Percentiles rank a stretch among this genome's conserved stretches.
Evolutionary conservation across 2,329 filamentous ascomycete species (phyloP).

Genomic region (Botrytis deweyae): DNA sequence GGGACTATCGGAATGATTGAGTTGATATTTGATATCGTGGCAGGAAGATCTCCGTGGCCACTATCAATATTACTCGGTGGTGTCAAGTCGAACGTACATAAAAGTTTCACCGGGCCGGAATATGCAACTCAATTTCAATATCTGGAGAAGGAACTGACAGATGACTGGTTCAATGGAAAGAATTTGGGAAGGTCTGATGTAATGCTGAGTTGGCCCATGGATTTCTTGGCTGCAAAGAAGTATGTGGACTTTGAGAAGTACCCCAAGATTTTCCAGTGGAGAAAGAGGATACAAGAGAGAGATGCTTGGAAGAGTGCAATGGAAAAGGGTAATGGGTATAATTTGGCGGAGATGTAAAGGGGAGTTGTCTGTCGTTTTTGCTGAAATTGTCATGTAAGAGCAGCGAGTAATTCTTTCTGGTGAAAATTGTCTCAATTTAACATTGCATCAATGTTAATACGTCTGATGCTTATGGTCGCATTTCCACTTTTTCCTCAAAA

Average conservation of each 20-base stretch:
- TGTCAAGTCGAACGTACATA: slow-evolving; percentile 27
- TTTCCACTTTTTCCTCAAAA: not conserved
- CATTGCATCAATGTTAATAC: not conserved
- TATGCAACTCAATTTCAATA: slow-evolving; percentile 30
- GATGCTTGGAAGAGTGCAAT: slow-evolving; percentile 39
- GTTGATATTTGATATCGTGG: slow-evolving; percentile 19
- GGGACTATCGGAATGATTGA: slow-evolving; percentile 11
- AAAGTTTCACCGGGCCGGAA: slow-evolving; percentile 29
- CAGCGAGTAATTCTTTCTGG: not conserved
- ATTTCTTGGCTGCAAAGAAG: slow-evolving; percentile 36
- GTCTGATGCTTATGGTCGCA: not conserved
- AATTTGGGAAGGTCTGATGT: slow-evolving; percentile 40
- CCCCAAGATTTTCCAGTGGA: slow-evolving; percentile 40
- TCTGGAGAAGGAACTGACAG: slow-evolving; percentile 33
- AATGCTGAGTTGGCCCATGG: slow-evolving; percentile 40
- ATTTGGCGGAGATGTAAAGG: slow-evolving; percentile 28
- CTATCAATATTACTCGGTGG: slow-evolving; percentile 28
- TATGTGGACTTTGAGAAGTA: slow-evolving; percentile 39
- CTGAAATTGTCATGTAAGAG: not conserved
- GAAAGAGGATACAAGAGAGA: slow-evolving; percentile 34
- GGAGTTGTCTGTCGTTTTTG: not conserved
- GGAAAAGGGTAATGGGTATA: slow-evolving; percentile 40
- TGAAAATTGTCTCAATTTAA: not conserved
- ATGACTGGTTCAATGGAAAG: slow-evolving; percentile 39
- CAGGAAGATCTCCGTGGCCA: slow-evolving; percentile 32